Evolutionary conservation across 176 grass and related monocot genomes (phyloP).

Genomic region (Hyparrhenia diplandra): DNA sequence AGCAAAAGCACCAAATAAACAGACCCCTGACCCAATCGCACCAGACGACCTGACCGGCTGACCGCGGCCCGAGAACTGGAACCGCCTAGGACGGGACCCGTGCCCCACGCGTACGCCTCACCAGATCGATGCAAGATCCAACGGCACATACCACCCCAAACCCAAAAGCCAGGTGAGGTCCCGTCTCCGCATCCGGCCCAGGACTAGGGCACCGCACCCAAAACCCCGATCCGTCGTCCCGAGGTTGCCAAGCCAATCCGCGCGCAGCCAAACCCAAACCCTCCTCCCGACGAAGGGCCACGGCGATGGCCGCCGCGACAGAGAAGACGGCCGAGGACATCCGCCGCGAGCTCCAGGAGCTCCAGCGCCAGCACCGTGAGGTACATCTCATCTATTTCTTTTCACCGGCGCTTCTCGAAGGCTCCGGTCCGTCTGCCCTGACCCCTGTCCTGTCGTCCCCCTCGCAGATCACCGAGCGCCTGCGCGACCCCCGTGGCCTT

Average conservation of each 20-base stretch:
- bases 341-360: conserved; percentile 92
- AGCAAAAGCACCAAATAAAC: too few relatives aligned
- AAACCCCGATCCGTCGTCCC: conserved; percentile 30
- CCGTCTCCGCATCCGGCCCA: not conserved
- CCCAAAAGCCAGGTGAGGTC: too few relatives aligned
- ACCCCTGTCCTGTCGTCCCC: not conserved
- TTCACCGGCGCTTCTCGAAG: not conserved
- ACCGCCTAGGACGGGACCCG: too few relatives aligned
- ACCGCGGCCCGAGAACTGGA: too few relatives aligned
- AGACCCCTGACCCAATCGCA: too few relatives aligned
- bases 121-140: conserved; percentile 8
- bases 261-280: conserved; percentile 28
- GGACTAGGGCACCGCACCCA: conserved; percentile 28
- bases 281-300: not conserved
- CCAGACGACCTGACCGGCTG: too few relatives aligned
- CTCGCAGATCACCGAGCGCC: conserved; percentile 80
- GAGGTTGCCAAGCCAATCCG: not conserved
- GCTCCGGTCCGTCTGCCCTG: not conserved
- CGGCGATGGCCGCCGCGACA: conserved; percentile 42
- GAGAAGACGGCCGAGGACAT: conserved; percentile 93
- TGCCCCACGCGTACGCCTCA: not conserved
- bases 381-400: not conserved
- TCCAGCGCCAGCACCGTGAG: conserved; percentile 96
- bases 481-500: conserved; percentile 79
- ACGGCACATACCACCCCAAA: not conserved